Evolutionary conservation across 768 basidiomycete species (phyloP).

Genomic region (Leccinellum albellum): DNA sequence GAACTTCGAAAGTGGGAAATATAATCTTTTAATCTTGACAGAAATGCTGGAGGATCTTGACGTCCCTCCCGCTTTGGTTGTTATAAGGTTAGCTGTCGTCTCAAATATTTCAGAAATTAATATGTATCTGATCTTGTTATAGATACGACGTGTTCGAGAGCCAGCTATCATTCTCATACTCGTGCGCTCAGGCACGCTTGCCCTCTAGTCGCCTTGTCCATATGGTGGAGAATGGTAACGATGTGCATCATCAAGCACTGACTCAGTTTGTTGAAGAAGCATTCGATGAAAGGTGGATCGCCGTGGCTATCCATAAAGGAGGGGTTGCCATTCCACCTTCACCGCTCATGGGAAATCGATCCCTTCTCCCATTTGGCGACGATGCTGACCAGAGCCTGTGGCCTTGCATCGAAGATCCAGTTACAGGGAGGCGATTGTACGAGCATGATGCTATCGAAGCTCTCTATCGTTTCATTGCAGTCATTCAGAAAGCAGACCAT

Average conservation of each 20-base stretch:
- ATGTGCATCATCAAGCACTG: conserved; percentile 52
- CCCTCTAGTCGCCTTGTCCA: conserved; percentile 54
- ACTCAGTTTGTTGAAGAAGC: conserved; percentile 39
- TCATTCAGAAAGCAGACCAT: conserved; percentile 9
- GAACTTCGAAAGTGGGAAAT: conserved; percentile 50
- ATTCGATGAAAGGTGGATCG: conserved; percentile 49
- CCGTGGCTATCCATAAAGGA: conserved; percentile 36
- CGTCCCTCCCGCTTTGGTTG: conserved; percentile 50
- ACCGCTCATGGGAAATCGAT: conserved; percentile 36
- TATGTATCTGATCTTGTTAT: conserved; percentile 6
- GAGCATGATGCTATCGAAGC: conserved; percentile 54
- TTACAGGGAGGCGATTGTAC: conserved; percentile 57
- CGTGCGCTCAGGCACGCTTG: conserved; percentile 45
- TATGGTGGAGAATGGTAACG: conserved; percentile 59
- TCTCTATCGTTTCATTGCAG: conserved; percentile 49
- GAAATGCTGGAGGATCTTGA: conserved; percentile 59
- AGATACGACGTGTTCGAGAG: conserved; percentile 51
- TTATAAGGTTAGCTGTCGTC: conserved; percentile 51
- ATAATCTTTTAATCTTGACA: conserved; percentile 63
- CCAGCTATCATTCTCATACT: conserved; percentile 55
- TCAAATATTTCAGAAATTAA: neutral
- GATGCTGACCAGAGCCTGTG: conserved; percentile 28
- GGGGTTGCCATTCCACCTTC: conserved; percentile 42
- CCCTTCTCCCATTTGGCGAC: conserved; percentile 48
- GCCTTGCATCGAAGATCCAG: conserved; percentile 54